Percentiles rank a stretch among this genome's conserved stretches.
Evolutionary conservation across 164 flowering plant genomes (phyloP).

Genomic region (Nelumbo lutea): DNA sequence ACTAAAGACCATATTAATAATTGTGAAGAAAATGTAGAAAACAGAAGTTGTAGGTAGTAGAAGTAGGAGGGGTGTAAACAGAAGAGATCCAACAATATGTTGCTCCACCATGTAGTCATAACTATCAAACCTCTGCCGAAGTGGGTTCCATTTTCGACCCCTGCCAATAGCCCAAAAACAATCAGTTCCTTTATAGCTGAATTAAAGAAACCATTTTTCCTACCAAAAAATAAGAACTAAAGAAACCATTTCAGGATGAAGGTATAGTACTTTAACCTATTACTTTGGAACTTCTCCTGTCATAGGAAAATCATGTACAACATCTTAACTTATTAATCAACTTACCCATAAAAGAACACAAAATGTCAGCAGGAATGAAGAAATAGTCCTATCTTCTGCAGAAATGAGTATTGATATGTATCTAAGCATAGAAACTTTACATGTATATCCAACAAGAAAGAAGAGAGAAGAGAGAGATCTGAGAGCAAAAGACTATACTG

Average conservation of each 20-base stretch:
- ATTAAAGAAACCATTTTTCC: background rate
- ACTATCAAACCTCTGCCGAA: slow-evolving; percentile 86
- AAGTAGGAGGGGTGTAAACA: slow-evolving; percentile 79
- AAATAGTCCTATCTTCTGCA: too few species aligned
- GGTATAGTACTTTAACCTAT: background rate
- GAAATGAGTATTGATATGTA: too few species aligned
- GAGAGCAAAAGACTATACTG: too few species aligned
- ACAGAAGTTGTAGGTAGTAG: slow-evolving; percentile 92
- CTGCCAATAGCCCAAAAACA: slow-evolving; percentile 38
- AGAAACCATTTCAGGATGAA: background rate
- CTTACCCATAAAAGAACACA: too few species aligned
- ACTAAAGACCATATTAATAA: slow-evolving; percentile 42
- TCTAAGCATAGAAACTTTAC: too few species aligned
- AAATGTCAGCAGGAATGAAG: too few species aligned
- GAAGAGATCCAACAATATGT: slow-evolving; percentile 89
- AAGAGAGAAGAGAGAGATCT: too few species aligned
- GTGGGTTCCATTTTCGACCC: slow-evolving; percentile 94
- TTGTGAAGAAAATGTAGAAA: slow-evolving; percentile 85
- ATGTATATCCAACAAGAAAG: too few species aligned
- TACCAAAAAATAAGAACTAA: background rate
- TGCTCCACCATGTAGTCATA: slow-evolving; percentile 86
- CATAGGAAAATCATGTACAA: too few species aligned
- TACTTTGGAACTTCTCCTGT: too few species aligned
- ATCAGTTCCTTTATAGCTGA: slow-evolving; percentile 9
- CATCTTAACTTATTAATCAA: too few species aligned